phyloP scores from a whole-genome alignment of 148 eudicot genomes.

The Chenopodium berlandieri region DNA sequence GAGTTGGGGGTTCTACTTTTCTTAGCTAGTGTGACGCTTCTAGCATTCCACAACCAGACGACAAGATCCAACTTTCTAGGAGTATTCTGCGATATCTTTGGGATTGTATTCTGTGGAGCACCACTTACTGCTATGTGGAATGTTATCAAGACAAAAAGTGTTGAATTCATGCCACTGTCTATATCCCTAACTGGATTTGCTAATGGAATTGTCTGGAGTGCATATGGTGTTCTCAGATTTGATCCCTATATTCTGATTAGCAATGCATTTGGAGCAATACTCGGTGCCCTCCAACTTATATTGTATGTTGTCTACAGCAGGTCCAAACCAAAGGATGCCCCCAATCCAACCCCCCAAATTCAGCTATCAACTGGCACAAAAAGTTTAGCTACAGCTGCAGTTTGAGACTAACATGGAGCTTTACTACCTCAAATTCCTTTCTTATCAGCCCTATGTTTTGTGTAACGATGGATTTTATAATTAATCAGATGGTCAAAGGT shows the following conservation, averaged over 20 bases:
- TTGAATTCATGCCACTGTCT: not conserved
- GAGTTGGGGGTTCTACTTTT: not conserved
- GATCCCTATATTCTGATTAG: not conserved
- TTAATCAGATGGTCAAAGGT: too few relatives aligned
- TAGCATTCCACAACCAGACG: not conserved
- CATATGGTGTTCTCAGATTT: not conserved
- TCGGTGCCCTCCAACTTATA: not conserved
- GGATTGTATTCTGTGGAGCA: not conserved
- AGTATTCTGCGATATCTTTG: not conserved
- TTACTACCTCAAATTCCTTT: not conserved
- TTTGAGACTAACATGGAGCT: not conserved
- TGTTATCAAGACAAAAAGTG: not conserved
- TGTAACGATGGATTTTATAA: conserved; percentile 3
- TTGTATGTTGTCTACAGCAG: not conserved
- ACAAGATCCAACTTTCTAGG: not conserved
- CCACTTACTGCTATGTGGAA: not conserved
- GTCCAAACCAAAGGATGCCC: not conserved
- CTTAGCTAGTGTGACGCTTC: not conserved
- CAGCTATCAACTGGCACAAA: not conserved
- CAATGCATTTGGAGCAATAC: not conserved
- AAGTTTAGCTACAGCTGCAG: not conserved
- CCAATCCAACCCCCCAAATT: not conserved
- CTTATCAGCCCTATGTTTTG: not conserved
- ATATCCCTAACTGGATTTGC: not conserved
- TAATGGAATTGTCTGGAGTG: not conserved